These are phyloP conservation scores for Microbotryomycetes sp. DNA, from an alignment of 1,284 basidiomycete genomes.

Conservation along the genomic window DNA sequence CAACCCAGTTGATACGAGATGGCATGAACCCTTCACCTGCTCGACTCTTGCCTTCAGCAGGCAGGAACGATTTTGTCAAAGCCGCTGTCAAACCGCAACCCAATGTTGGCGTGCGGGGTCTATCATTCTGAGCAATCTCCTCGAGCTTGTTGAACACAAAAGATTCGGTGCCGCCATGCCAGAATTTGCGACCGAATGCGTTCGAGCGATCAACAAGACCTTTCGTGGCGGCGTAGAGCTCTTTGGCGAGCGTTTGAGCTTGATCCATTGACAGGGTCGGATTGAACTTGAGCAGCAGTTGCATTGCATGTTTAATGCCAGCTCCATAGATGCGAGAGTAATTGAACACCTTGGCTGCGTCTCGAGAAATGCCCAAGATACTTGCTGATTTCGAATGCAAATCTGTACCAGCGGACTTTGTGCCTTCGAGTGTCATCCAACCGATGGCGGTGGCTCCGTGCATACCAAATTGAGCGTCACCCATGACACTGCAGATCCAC, in stretches of 20 bases:
- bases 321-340: slow-evolving; percentile 98
- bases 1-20: slow-evolving; percentile 98
- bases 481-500: slow-evolving; percentile 99
- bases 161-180: slow-evolving; percentile 95
- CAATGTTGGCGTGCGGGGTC: slow-evolving; percentile 84
- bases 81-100: slow-evolving; percentile 92
- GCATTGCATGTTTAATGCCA: slow-evolving; percentile 86
- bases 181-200: slow-evolving; percentile 61
- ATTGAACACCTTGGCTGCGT: slow-evolving; percentile 98
- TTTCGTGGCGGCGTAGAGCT: slow-evolving; percentile 88
- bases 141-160: slow-evolving; percentile 99
- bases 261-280: slow-evolving; percentile 68
- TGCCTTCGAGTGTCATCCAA: slow-evolving; percentile 99
- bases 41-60: slow-evolving; percentile 49
- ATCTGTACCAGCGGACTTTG: slow-evolving; percentile 93
- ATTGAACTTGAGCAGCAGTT: slow-evolving; percentile 81
- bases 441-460: slow-evolving; percentile 96
- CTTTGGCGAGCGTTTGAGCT: slow-evolving; percentile 74
- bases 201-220: slow-evolving; percentile 47
- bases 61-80: slow-evolving; percentile 79
- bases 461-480: slow-evolving; percentile 94
- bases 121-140: slow-evolving; percentile 80
- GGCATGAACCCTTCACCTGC: slow-evolving; percentile 87
- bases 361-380: slow-evolving; percentile 86
- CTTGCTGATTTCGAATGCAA: slow-evolving; percentile 93